Evolutionary conservation across 176 grass and related monocot species (phyloP).

Genomic region (Rhipidocladum racemiflorum): DNA sequence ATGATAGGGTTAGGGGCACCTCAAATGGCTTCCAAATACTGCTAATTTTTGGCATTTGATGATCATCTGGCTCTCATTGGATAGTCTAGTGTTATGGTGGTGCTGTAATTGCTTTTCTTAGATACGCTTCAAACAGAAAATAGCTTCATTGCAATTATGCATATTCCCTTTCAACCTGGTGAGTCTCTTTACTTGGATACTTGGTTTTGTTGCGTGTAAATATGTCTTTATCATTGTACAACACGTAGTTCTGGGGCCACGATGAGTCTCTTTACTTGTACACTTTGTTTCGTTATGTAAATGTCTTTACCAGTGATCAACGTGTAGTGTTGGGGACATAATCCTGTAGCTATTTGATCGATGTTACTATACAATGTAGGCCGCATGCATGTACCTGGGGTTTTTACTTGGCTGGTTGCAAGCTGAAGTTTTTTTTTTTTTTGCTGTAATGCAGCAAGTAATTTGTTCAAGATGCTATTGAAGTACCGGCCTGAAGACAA

Average conservation of each 20-base stretch:
- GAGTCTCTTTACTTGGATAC: too few species aligned
- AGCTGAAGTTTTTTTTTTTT: background rate
- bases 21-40: background rate
- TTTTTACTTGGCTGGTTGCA: background rate
- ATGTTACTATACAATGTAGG: background rate
- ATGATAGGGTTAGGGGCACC: background rate
- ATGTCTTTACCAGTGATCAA: background rate
- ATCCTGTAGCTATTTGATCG: background rate
- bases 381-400: background rate
- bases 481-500: constrained; percentile 77
- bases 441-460: constrained; percentile 40
- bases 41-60: too few species aligned
- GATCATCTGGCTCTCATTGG: background rate
- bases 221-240: too few species aligned
- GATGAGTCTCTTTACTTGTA: background rate
- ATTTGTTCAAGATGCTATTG: constrained; percentile 68
- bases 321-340: background rate
- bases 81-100: background rate
- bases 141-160: background rate
- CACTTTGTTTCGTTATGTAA: background rate
- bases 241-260: too few species aligned
- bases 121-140: too few species aligned
- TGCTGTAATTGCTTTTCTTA: background rate
- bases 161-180: background rate
- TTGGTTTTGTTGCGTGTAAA: too few species aligned